phyloP scores from a whole-genome alignment of 2,329 filamentous ascomycete species.

The Cryphonectria nitschkei region DNA sequence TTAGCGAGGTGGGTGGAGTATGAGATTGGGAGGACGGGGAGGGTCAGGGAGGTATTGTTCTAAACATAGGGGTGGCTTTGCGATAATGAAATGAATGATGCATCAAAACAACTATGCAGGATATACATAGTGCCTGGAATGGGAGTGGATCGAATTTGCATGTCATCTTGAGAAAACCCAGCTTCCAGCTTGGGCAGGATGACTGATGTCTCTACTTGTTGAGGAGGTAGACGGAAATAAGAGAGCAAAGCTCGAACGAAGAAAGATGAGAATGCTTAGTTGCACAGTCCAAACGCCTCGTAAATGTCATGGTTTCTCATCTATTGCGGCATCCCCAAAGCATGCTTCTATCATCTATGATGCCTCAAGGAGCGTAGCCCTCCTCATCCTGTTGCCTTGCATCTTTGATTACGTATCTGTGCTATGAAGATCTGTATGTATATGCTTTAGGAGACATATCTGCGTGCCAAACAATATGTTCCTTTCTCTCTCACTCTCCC shows the following conservation, averaged over 20 bases:
- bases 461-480: neutral
- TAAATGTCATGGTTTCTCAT: no score
- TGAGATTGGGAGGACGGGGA: slow-evolving; percentile 67
- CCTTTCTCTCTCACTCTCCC: neutral
- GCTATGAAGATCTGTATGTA: no score
- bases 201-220: neutral
- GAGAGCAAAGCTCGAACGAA: no score
- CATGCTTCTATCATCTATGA: no score
- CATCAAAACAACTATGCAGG: neutral
- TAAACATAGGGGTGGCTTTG: slow-evolving; percentile 35
- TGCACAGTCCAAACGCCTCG: no score
- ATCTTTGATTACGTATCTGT: no score
- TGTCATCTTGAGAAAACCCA: neutral
- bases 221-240: no score
- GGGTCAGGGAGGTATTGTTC: slow-evolving; percentile 65
- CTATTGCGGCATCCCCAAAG: no score
- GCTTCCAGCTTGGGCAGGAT: neutral
- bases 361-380: no score
- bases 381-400: no score
- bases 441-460: no score
- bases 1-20: slow-evolving; percentile 88
- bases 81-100: slow-evolving; percentile 11
- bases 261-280: no score
- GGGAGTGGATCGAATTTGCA: neutral
- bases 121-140: neutral